Evolutionary conservation across 106 monocot genomes (phyloP).

Genomic region (Vanilla planifolia): DNA sequence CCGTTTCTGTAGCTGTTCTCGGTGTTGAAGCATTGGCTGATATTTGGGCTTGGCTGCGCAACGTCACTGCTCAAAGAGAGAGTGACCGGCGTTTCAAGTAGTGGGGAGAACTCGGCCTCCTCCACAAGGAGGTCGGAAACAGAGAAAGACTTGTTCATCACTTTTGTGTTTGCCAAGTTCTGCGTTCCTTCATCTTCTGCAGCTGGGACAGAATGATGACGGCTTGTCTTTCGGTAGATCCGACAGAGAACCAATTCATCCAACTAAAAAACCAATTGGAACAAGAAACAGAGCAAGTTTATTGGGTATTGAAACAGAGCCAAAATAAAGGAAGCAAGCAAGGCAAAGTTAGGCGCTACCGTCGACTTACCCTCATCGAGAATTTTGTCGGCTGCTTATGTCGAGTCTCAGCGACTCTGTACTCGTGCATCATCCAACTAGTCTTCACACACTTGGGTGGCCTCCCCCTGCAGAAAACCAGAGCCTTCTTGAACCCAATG

Average conservation of each 20-base stretch:
- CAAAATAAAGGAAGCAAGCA: background rate
- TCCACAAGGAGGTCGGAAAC: constrained; percentile 20
- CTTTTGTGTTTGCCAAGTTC: background rate
- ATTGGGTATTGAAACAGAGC: background rate
- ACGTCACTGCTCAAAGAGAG: background rate
- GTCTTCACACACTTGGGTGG: constrained; percentile 64
- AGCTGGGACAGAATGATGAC: constrained; percentile 3
- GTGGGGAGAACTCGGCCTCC: constrained; percentile 9
- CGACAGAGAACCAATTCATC: constrained; percentile 57
- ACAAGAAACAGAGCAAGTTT: background rate
- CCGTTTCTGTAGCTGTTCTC: background rate
- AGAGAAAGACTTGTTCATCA: constrained; percentile 21
- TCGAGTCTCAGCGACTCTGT: constrained; percentile 29
- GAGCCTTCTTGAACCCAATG: constrained; percentile 63
- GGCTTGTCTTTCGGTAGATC: constrained; percentile 44
- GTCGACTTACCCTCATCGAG: too few species aligned
- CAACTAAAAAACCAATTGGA: constrained; percentile 12
- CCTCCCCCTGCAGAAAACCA: constrained; percentile 56
- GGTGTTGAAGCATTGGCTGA: too few species aligned
- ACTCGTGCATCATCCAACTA: constrained; percentile 79
- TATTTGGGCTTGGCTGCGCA: too few species aligned
- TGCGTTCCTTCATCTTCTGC: constrained; percentile 7
- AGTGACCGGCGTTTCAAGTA: constrained; percentile 7
- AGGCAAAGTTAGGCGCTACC: background rate
- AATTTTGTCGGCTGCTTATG: constrained; percentile 7